A percentile compares a stretch with the other conserved stretches of the same genome.
Evolutionary conservation across 2,329 filamentous ascomycete species (phyloP).

Genomic region (Xylariaceae sp.): DNA sequence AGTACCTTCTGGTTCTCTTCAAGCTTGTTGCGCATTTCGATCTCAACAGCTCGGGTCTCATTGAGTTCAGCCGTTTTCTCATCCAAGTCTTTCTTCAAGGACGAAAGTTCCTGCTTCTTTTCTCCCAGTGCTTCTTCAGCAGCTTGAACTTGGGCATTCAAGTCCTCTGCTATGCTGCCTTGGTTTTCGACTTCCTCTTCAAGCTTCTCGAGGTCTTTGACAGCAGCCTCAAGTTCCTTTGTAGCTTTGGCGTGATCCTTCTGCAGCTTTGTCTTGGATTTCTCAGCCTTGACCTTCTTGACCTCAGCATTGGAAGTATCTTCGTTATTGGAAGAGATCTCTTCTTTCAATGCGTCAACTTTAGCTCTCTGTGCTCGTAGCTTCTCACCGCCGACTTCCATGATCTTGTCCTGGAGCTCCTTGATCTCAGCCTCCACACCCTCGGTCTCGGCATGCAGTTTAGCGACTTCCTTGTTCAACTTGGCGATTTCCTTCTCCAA

Average conservation of each 20-base stretch:
- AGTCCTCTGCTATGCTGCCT: constrained; percentile 67
- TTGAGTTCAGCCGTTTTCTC: constrained; percentile 83
- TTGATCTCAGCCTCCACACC: constrained; percentile 93
- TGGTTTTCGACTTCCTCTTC: constrained; percentile 77
- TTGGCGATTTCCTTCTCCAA: constrained; percentile 75
- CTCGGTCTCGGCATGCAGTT: constrained; percentile 77
- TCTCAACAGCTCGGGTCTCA: constrained; percentile 81
- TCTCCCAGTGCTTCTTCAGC: constrained; percentile 72
- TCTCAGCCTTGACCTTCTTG: constrained; percentile 86
- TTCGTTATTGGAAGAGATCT: constrained; percentile 76
- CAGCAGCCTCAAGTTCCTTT: constrained; percentile 71
- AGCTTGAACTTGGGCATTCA: constrained; percentile 71
- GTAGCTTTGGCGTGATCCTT: constrained; percentile 76
- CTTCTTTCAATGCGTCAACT: constrained; percentile 83
- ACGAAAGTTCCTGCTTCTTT: constrained; percentile 76
- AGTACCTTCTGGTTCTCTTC: constrained; percentile 93
- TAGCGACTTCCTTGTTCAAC: constrained; percentile 73
- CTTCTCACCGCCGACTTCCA: constrained; percentile 94
- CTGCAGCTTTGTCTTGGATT: constrained; percentile 81
- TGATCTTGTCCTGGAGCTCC: constrained; percentile 89
- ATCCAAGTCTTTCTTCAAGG: constrained; percentile 81
- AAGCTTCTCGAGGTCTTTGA: constrained; percentile 70
- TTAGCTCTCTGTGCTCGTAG: constrained; percentile 85
- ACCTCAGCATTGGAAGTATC: constrained; percentile 84
- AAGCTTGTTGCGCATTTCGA: constrained; percentile 97